Evolutionary conservation across 495 filamentous ascomycete species (phyloP).

Genomic region (Neohortaea acidophila): DNA sequence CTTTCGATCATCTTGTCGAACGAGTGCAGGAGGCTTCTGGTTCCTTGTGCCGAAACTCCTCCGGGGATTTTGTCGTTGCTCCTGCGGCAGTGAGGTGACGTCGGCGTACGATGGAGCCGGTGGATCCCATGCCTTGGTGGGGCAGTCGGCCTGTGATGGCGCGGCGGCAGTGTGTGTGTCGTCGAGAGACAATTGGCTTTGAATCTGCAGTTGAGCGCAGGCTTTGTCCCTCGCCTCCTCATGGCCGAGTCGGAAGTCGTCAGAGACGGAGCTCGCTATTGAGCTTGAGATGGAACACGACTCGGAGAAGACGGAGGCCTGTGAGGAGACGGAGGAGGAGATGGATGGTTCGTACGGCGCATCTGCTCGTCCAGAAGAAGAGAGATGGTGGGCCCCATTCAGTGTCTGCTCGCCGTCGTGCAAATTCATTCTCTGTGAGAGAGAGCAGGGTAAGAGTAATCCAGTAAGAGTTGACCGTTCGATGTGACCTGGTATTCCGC

Average conservation of each 20-base stretch:
- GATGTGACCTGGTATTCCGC: conserved; percentile 4
- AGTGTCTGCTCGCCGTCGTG: background rate
- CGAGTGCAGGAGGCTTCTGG: conserved; percentile 58
- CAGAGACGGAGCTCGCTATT: conserved; percentile 15
- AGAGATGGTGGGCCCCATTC: conserved; percentile 3
- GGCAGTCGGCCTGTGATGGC: background rate
- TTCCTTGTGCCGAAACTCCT: conserved; percentile 37
- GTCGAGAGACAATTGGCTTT: conserved; percentile 3
- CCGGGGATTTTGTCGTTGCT: conserved; percentile 68
- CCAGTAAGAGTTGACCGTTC: conserved; percentile 10
- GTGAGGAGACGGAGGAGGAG: conserved; percentile 18
- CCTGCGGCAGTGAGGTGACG: conserved; percentile 38
- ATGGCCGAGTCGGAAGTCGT: conserved; percentile 13
- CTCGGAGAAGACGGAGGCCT: conserved; percentile 19
- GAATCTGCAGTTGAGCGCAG: conserved; percentile 4
- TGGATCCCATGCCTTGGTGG: background rate
- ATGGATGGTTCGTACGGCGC: conserved; percentile 17
- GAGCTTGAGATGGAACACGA: conserved; percentile 11
- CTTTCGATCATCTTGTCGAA: conserved; percentile 87
- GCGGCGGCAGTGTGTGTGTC: background rate
- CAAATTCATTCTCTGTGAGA: conserved; percentile 10
- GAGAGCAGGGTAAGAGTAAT: background rate
- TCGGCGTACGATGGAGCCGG: conserved; percentile 14
- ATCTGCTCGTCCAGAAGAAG: background rate
- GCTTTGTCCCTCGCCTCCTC: conserved; percentile 12